phyloP scores from a whole-genome alignment of 352 stramenopile species.

The Pythium biforme region DNA sequence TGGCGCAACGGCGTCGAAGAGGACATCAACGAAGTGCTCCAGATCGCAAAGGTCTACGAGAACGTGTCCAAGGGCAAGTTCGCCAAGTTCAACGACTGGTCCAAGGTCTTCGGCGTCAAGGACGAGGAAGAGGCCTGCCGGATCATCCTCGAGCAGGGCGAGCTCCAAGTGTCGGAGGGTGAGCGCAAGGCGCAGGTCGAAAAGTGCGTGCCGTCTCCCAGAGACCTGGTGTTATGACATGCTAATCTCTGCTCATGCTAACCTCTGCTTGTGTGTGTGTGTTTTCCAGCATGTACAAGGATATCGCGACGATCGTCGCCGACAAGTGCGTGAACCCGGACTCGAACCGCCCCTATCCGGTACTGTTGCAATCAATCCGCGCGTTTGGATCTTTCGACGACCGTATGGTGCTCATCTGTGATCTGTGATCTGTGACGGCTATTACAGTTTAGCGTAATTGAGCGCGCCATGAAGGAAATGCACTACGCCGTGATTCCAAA shows the following conservation, averaged over 20 bases:
- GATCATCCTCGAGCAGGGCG: slow-evolving; percentile 95
- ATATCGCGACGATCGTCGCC: slow-evolving; percentile 96
- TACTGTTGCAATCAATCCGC: slow-evolving; percentile 12
- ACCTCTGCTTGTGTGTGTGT: background rate
- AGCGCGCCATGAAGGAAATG: slow-evolving; percentile 95
- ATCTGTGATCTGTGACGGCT: no score
- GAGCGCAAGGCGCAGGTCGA: slow-evolving; percentile 93
- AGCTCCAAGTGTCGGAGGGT: slow-evolving; percentile 96
- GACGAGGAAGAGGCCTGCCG: slow-evolving; percentile 91
- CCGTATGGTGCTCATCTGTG: background rate
- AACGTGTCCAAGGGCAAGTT: slow-evolving; percentile 98
- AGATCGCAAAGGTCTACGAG: slow-evolving; percentile 97
- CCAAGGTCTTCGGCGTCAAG: slow-evolving; percentile 92
- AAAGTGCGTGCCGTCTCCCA: no score
- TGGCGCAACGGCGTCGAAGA: slow-evolving; percentile 97
- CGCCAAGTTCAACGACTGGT: slow-evolving; percentile 93
- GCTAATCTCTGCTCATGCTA: no score
- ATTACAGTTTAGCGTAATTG: slow-evolving; percentile 93
- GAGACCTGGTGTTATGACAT: no score
- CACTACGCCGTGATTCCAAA: slow-evolving; percentile 95
- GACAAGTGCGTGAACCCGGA: slow-evolving; percentile 97
- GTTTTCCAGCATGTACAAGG: slow-evolving; percentile 79
- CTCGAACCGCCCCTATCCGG: slow-evolving; percentile 94
- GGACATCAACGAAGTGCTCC: slow-evolving; percentile 97
- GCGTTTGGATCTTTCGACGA: background rate